These are phyloP conservation scores for Podaxis sp. DNA, from an alignment of 768 basidiomycete genomes.

Conservation along the genomic window DNA sequence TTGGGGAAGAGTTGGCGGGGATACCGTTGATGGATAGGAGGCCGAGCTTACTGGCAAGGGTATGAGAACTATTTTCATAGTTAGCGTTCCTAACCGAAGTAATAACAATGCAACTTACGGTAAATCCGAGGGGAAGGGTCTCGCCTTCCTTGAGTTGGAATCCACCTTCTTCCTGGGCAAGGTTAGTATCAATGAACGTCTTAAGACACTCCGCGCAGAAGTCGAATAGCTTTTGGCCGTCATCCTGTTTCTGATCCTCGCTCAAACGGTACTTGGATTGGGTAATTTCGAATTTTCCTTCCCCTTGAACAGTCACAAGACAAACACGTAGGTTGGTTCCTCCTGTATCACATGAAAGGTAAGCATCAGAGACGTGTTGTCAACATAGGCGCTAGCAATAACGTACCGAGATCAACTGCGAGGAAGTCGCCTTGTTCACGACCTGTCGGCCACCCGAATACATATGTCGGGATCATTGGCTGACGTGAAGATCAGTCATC, in stretches of 20 bases:
- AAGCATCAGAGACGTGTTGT: constrained; percentile 7
- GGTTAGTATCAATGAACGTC: constrained; percentile 80
- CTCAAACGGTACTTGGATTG: constrained; percentile 96
- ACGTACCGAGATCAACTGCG: constrained; percentile 82
- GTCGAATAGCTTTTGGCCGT: constrained; percentile 95
- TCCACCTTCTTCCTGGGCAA: constrained; percentile 44
- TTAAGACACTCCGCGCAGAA: constrained; percentile 95
- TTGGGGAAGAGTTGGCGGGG: not conserved
- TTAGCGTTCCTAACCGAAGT: constrained; percentile 15
- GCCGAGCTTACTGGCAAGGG: constrained; percentile 75
- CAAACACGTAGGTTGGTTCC: constrained; percentile 99
- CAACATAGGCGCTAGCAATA: constrained; percentile 14
- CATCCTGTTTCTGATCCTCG: constrained; percentile 97
- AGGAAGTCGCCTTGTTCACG: constrained; percentile 88
- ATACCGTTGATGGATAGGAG: not conserved
- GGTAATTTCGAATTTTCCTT: constrained; percentile 96
- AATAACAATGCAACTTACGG: constrained; percentile 53
- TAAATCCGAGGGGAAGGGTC: constrained; percentile 86
- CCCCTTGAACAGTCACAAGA: constrained; percentile 87
- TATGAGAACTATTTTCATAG: constrained; percentile 77
- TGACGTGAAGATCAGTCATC: constrained; percentile 9
- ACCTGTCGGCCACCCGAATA: constrained; percentile 94
- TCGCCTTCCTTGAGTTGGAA: constrained; percentile 51
- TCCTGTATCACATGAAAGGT: constrained; percentile 39
- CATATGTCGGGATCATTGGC: constrained; percentile 97